phyloP scores from a whole-genome alignment of 257 asterid species.

The Mitragyna speciosa region DNA sequence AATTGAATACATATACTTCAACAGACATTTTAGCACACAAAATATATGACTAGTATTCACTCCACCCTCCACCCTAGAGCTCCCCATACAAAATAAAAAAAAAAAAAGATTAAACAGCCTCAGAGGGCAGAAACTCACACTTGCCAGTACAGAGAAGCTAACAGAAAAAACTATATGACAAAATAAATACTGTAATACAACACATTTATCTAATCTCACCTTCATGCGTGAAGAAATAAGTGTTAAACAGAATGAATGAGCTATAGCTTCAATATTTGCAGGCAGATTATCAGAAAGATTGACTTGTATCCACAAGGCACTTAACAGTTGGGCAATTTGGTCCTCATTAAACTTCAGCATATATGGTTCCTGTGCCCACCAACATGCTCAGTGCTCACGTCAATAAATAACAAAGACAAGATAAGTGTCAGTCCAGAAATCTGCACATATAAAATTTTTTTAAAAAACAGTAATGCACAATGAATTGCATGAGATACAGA shows the following conservation, averaged over 20 bases:
- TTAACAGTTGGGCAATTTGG: slow-evolving; percentile 76
- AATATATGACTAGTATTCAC: not conserved
- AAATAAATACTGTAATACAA: not conserved
- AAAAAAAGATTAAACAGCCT: not conserved
- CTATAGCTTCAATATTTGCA: slow-evolving; percentile 83
- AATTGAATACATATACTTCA: not conserved
- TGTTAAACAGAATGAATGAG: slow-evolving; percentile 87
- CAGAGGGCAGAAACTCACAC: not conserved
- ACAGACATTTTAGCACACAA: not conserved
- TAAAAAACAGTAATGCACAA: not conserved
- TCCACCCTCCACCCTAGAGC: not conserved
- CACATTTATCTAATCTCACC: slow-evolving; percentile 39
- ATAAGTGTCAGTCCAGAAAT: not conserved
- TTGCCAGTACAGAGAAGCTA: not conserved
- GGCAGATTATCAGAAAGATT: slow-evolving; percentile 77
- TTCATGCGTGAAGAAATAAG: slow-evolving; percentile 60
- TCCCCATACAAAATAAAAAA: not conserved
- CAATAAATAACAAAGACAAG: not conserved
- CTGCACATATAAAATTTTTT: not conserved
- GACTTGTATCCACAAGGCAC: slow-evolving; percentile 85
- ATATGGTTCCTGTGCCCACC: slow-evolving; percentile 62
- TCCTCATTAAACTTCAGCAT: slow-evolving; percentile 77
- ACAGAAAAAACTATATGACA: not conserved
- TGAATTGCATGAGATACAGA: not conserved
- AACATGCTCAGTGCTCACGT: not conserved